Base-by-base conservation (phyloP, 2,329 filamentous ascomycete species). In the Rutstroemia sp. region DNA sequence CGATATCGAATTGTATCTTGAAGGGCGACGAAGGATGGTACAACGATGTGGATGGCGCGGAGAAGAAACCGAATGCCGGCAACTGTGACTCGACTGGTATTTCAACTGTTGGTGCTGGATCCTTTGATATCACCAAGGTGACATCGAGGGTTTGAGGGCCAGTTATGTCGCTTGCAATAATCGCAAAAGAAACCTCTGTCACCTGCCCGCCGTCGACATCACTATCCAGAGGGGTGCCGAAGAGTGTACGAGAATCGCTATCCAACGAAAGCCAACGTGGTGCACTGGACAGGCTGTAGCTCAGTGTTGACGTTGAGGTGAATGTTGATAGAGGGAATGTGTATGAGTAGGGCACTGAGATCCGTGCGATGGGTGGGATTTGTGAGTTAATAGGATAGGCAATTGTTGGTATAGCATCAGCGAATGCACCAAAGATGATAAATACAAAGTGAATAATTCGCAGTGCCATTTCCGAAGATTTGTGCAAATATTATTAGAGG, bases 331-430 rank as follows among this genome's bases (percentile, higher is more conserved):
- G 71, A 9, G 88, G 86, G 65, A 95, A 88, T 30, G 80, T 76
- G 66, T 92, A 90, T 9, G 76, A 80, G 70, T 89, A 94, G 2
- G 78, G 76, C 64, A 85, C 68, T 42, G 79, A 80, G 58, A 88
- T 76, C 61, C 87, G 80, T 19, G 89, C 90, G 53, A 92, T 86
- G 3, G 87, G 86, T 34, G 90, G 90, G 1, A 95, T 79, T 70
- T 96, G 91, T 2, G 88, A 84, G 71, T 94, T 95, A 70, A 95
- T 78, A 0, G 90, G 90, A 64, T 92, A 92, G 48, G 75, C 75
- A 49, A 76, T 67, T 57, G 61, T 66, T 61, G 73, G 69, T 57
- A 65, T 66, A 48, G 73, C 74, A 61, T 59, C 48, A 17, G 56
- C 47, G 41, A 64, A 23, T 37, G 41, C 58, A 64, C 61, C 52